Evolutionary conservation across 306 rosid species (phyloP).

Genomic region (Cicer cuneatum): DNA sequence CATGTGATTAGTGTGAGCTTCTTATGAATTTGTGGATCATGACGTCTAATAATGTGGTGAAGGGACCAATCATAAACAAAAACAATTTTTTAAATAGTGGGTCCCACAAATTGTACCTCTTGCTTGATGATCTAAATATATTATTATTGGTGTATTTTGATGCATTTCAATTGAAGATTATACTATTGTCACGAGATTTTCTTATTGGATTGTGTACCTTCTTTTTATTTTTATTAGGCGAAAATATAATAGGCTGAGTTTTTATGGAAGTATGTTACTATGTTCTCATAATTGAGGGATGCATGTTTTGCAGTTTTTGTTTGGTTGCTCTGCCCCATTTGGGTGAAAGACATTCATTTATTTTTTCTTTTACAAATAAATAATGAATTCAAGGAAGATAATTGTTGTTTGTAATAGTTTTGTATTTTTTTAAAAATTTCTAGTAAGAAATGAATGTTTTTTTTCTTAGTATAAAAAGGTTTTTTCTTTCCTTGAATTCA

Average conservation of each 20-base stretch:
- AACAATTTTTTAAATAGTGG: neutral
- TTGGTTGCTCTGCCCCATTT: neutral
- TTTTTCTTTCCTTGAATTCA: too few species aligned
- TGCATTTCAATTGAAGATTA: constrained; percentile 17
- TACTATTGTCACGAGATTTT: constrained; percentile 1
- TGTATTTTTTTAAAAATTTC: too few species aligned
- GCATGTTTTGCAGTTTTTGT: constrained; percentile 3
- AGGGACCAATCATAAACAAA: constrained; percentile 40
- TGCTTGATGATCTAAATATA: neutral
- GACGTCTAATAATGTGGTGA: constrained; percentile 44
- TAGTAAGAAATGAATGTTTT: too few species aligned
- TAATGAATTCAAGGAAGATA: too few species aligned
- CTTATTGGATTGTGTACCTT: constrained; percentile 28
- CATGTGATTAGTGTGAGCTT: constrained; percentile 51
- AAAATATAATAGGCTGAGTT: neutral
- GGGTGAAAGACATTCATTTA: neutral
- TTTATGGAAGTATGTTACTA: neutral
- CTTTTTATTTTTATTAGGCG: neutral
- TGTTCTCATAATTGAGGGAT: constrained; percentile 32
- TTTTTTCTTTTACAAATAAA: too few species aligned
- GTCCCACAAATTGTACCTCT: constrained; percentile 18
- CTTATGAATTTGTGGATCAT: constrained; percentile 53
- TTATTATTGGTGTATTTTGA: neutral
- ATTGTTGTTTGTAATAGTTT: too few species aligned
- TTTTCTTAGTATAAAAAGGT: too few species aligned